These are phyloP conservation scores for Fusarium graminum DNA, from an alignment of 2,329 filamentous ascomycete genomes.

Conservation along the genomic window DNA sequence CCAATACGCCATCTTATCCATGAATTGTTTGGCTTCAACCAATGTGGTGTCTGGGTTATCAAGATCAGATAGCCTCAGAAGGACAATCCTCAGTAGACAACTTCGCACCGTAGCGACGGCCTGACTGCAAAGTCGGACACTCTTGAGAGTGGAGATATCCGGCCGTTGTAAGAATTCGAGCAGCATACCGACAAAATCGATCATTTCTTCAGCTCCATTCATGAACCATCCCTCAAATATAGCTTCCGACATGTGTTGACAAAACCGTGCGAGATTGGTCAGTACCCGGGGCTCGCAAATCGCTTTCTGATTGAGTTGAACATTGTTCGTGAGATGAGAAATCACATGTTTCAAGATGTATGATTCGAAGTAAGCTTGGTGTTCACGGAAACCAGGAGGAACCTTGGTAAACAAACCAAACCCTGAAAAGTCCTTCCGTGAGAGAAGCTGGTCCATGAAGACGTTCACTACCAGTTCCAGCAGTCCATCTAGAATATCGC, in stretches of 20 bases:
- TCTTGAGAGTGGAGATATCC: constrained; percentile 84
- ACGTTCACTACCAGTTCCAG: constrained; percentile 82
- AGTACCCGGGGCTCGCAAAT: constrained; percentile 86
- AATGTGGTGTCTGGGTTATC: constrained; percentile 73
- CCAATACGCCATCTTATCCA: constrained; percentile 94
- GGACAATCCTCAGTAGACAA: constrained; percentile 81
- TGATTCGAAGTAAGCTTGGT: constrained; percentile 95
- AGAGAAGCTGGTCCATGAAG: constrained; percentile 87
- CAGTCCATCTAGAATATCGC: constrained; percentile 80
- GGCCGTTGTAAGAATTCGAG: constrained; percentile 91
- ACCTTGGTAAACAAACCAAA: constrained; percentile 88
- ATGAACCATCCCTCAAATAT: constrained; percentile 98
- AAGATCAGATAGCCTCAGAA: constrained; percentile 86
- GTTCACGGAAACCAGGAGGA: constrained; percentile 92
- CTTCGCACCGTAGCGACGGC: constrained; percentile 81
- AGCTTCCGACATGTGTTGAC: constrained; percentile 85
- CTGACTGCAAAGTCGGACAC: constrained; percentile 90
- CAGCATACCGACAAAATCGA: constrained; percentile 88
- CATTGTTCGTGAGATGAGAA: constrained; percentile 74
- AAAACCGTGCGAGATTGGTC: constrained; percentile 87
- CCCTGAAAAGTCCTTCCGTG: constrained; percentile 89
- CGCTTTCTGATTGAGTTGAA: constrained; percentile 78
- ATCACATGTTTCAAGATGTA: constrained; percentile 85
- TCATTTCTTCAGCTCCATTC: constrained; percentile 82
- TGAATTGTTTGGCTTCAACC: constrained; percentile 74